A percentile compares a stretch with the other conserved stretches of the same genome.
Evolutionary conservation across 495 filamentous ascomycete species (phyloP).

Genomic region (Pyrenopolyporus hunteri): DNA sequence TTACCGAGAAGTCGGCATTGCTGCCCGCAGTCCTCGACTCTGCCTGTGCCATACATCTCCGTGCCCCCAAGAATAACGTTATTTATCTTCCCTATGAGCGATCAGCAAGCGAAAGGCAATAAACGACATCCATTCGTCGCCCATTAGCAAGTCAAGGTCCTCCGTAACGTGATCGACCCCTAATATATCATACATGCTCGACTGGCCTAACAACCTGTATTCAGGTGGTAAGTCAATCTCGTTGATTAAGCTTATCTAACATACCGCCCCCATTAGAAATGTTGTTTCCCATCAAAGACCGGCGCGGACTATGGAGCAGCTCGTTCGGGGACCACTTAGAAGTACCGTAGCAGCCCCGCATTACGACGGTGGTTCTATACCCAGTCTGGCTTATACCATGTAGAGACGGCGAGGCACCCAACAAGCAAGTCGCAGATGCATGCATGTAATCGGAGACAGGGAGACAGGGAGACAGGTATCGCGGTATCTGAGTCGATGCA

Average conservation of each 20-base stretch:
- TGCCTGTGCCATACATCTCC: background rate
- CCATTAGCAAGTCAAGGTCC: conserved; percentile 12
- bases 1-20: conserved; percentile 36
- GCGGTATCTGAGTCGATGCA: conserved; percentile 19
- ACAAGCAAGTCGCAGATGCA: conserved; percentile 15
- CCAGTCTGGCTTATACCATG: no score
- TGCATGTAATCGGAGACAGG: background rate
- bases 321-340: conserved; percentile 16
- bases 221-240: background rate
- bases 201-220: background rate
- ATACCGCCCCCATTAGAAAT: conserved; percentile 11
- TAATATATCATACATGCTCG: conserved; percentile 9
- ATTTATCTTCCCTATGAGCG: conserved; percentile 6
- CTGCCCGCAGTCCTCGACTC: conserved; percentile 6
- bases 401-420: background rate
- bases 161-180: conserved; percentile 17
- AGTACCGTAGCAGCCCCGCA: conserved; percentile 36
- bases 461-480: background rate
- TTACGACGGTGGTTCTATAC: conserved; percentile 12
- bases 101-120: conserved; percentile 6
- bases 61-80: background rate
- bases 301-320: conserved; percentile 3
- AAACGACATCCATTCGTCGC: background rate
- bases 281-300: conserved; percentile 10
- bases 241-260: conserved; percentile 31